phyloP scores from a whole-genome alignment of 2,329 filamentous ascomycete genomes.

The Chalaropsis ovoidea region DNA sequence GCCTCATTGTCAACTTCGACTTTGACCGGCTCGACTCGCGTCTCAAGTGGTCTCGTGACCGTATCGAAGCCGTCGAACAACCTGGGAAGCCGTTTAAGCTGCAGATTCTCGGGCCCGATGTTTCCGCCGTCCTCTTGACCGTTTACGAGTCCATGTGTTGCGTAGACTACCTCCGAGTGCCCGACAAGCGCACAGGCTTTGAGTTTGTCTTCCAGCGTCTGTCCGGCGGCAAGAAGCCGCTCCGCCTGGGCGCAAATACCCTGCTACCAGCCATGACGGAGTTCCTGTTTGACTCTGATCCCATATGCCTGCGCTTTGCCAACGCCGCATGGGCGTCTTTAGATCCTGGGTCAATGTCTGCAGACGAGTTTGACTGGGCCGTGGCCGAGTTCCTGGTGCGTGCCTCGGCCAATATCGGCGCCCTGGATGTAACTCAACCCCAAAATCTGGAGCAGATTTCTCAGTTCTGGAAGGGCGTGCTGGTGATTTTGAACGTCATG shows the following conservation, averaged over 20 bases:
- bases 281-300: constrained; percentile 70
- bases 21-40: constrained; percentile 52
- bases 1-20: constrained; percentile 50
- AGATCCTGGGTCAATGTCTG: constrained; percentile 49
- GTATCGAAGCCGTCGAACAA: constrained; percentile 17
- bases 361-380: constrained; percentile 76
- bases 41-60: constrained; percentile 41
- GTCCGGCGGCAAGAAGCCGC: constrained; percentile 60
- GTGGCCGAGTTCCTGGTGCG: constrained; percentile 62
- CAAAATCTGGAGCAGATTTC: constrained; percentile 43
- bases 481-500: constrained; percentile 62
- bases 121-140: constrained; percentile 58
- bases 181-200: constrained; percentile 50
- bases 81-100: constrained; percentile 35
- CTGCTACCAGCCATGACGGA: constrained; percentile 73
- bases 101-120: constrained; percentile 38
- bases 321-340: constrained; percentile 57
- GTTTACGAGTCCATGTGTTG: constrained; percentile 85
- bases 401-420: constrained; percentile 53
- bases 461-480: constrained; percentile 69
- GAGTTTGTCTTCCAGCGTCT: constrained; percentile 74
- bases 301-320: constrained; percentile 56
- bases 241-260: constrained; percentile 61
- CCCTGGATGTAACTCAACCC: constrained; percentile 35
- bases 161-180: constrained; percentile 58